Base-by-base conservation (phyloP, 306 rosid genomes). In the Corylus heterophylla region DNA sequence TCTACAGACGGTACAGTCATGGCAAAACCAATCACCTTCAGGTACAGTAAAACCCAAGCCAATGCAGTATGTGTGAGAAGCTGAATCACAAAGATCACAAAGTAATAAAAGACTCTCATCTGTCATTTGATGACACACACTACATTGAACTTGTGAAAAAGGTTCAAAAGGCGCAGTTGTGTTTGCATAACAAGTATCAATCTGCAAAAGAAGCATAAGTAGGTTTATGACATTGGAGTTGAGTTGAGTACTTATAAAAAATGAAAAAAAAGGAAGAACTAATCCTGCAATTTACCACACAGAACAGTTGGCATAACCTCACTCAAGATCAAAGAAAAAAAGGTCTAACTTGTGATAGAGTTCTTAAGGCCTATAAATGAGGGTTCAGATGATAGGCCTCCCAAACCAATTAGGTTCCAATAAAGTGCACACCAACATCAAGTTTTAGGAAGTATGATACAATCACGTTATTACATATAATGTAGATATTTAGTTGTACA, bases 11-110 rank as follows among this genome's bases (percentile, higher is more conserved):
- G 86, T 70, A 79, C 97, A 92, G 62, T 88, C 91, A 52, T 42
- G 86, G 77, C 97, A 92, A 88, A 86, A 92, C 97, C 97, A 94
- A 86, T 94, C 97, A 51, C 91, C 97, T 83, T 94, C 93, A 1
- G 98, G 97, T 47, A 91, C 86, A 16, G 85, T 85, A 61, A 73
- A 42, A 29, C 97, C 98, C 31, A 92, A 80, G 81, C 97, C 98
- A 81, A 86, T 91, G 58, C 98, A 94, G 69, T 78, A 94, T 10
- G 98, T 83, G 79, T 94, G 97, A 54, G 97, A 83, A 74, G 91
- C 91, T 16, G 89, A 74, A 52, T 88, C 92, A 54, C 97, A 92
- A 73, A 86, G 87, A 81, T 92, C 91, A 82, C 98, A 94, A 8
- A 92, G 86, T 54, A 94, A 77, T 56, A 90, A 59, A 72, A 87